Base-by-base conservation (phyloP, 768 basidiomycete species). In the Hericium coralloides region DNA sequence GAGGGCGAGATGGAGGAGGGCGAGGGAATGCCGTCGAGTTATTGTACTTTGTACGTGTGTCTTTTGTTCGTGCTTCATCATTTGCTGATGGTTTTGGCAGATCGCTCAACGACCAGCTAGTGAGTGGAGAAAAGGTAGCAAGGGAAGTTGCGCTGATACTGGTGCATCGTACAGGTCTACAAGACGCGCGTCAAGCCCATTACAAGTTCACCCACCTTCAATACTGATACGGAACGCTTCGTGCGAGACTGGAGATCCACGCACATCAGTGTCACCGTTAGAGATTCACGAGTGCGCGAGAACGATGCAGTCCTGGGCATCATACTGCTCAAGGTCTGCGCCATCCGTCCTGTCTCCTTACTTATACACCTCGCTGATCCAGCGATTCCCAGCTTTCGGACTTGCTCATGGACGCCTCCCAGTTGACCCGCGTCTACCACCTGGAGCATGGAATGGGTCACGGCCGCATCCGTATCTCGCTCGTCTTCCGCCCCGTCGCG, bases 391-490 rank as follows among this genome's bases (percentile, higher is more conserved):
- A 71, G 70, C 63, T 71, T 2, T 68, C 70, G 2, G 68, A 71
- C 6, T 57, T 68, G 18, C 59, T 71, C 48, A 65, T 68, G n/a
- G 68, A 71, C 75, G 58, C 68, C 53, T 85, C 82, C 0, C 74
- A 81, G 55, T 75, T 85, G 39, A 79, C 80, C 1, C 76, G 81
- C 48, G 72, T 79, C 1, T 83, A 82, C 65, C 80, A 86, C 10
- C 72, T 92, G 14, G 78, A 82, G 26, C 84, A 87, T 25, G 89
- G 89, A 8, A 76, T 87, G 37, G 88, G 87, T 22, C 78, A 77
- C 57, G 84, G 85, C 4, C 77, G 81, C 25, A 76, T 85, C 65
- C 79, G 79, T 64, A 70, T 89, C 49, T 81, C 83, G 0, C 63
- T 90, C 38, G 75, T 82, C 1, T 91, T 89, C 78, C 79, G 85